Evolutionary conservation across 176 grass and related monocot genomes (phyloP).

Genomic region (Paspalum notatum): DNA sequence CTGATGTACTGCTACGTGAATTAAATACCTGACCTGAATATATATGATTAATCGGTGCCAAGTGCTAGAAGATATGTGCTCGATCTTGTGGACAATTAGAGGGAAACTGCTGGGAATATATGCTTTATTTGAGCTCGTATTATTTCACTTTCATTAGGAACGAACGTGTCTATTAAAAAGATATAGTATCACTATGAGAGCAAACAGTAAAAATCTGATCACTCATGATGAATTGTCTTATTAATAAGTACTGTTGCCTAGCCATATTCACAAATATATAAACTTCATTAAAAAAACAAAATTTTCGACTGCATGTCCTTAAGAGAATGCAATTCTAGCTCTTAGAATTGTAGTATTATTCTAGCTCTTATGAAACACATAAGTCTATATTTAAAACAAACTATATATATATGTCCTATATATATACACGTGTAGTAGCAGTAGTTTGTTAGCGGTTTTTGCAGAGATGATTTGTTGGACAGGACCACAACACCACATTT

Average conservation of each 20-base stretch:
- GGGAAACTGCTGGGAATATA: background rate
- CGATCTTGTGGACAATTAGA: constrained; percentile 23
- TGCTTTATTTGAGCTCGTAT: constrained; percentile 5
- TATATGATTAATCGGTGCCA: no score
- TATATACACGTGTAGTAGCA: no score
- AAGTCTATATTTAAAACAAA: background rate
- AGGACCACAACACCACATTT: constrained; percentile 21
- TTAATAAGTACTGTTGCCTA: background rate
- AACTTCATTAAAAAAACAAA: no score
- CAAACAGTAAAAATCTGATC: background rate
- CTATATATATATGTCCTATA: background rate
- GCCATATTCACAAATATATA: background rate
- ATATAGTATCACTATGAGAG: background rate
- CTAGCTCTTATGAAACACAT: background rate
- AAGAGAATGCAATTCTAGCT: background rate
- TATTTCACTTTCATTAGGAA: background rate
- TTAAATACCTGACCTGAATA: no score
- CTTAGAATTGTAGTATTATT: no score
- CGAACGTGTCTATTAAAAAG: background rate
- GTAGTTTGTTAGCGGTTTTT: background rate
- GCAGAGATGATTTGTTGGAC: background rate
- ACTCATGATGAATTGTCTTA: background rate
- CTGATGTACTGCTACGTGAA: no score
- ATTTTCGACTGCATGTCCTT: no score
- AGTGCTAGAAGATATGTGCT: background rate